Evolutionary conservation across 176 grass and related monocot species (phyloP), one percentile per base, ranked within the genome.

Genomic region (Juncus inflexus): DNA sequence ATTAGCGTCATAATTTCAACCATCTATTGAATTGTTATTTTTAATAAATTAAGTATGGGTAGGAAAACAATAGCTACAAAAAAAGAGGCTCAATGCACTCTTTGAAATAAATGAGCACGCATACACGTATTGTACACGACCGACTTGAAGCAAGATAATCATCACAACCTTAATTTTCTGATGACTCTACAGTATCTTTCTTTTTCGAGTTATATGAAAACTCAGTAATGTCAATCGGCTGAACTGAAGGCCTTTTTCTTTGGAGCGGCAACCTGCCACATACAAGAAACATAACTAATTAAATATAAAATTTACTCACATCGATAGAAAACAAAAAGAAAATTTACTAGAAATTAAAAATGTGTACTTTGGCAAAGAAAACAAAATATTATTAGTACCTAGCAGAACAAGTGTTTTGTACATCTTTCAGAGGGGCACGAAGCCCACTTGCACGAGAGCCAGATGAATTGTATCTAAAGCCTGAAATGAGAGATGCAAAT

Each of bases 371-470:
- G 19, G 1, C 19, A 41, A 56, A 37, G 3, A 5, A 5, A 35
- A 13, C 4, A 52, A 5, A 60, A 35, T 7, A 68, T 41, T 37
- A 69, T 60, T 0, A 58, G 3, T 63, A 96, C 92, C 92, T 88
- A 35, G 63, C 61, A 80, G 84, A 70, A 64, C 78, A 69, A 47
- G 82, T 83, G 65, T 91, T 89, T 61, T 96, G 83, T 42, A 91
- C 74, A 58, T 86, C 84, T 76, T 96, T 96, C 52, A 91, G 76
- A 76, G 92, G 92, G 62, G 87, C 77, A 42, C 92, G 87, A 40
- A 91, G 92, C n/a, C 92, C 84, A 50, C 87, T 96, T 63, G 92
- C 87, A 59, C 84, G 84, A 37, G 87, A 87, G 0, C 87, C 87
- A 28, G 81, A 74, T 74, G 45, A 51, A 54, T 77, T 67, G 61